A percentile compares a stretch with the other conserved stretches of the same genome.
These are phyloP conservation scores for Blastocystis sp. DNA, from an alignment of 352 stramenopile genomes.

Conservation along the genomic window DNA sequence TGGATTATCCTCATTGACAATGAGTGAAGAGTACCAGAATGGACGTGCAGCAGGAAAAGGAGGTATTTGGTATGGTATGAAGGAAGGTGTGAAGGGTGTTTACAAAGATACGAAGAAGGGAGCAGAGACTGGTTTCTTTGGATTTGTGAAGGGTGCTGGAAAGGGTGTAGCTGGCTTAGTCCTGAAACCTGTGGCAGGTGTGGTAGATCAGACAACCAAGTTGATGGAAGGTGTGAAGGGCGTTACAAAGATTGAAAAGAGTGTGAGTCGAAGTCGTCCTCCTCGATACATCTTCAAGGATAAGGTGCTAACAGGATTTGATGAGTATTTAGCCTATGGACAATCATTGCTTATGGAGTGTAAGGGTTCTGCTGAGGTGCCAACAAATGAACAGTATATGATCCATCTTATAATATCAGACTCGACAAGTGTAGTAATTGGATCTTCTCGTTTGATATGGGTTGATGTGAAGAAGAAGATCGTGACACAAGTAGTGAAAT, in stretches of 20 bases:
- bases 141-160: constrained; percentile 69
- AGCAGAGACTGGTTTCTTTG: constrained; percentile 75
- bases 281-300: constrained; percentile 67
- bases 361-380: constrained; percentile 29
- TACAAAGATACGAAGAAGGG: constrained; percentile 79
- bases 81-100: constrained; percentile 80
- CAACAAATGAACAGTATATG: constrained; percentile 54
- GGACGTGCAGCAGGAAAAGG: constrained; percentile 78
- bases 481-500: constrained; percentile 4
- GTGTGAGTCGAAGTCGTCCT: constrained; percentile 70
- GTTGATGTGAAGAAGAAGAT: not conserved
- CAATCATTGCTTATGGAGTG: constrained; percentile 1
- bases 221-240: constrained; percentile 76
- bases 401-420: not conserved
- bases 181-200: constrained; percentile 78
- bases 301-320: not conserved
- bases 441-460: constrained; percentile 29
- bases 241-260: constrained; percentile 73
- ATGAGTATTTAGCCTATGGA: constrained; percentile 12
- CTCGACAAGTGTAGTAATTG: not conserved
- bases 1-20: constrained; percentile 77
- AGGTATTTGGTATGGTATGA: constrained; percentile 80
- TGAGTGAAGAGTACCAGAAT: constrained; percentile 79
- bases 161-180: constrained; percentile 79
- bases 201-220: constrained; percentile 75